These are phyloP conservation scores for Rutstroemia sp. DNA, from an alignment of 2,329 filamentous ascomycete species.

Conservation along the genomic window DNA sequence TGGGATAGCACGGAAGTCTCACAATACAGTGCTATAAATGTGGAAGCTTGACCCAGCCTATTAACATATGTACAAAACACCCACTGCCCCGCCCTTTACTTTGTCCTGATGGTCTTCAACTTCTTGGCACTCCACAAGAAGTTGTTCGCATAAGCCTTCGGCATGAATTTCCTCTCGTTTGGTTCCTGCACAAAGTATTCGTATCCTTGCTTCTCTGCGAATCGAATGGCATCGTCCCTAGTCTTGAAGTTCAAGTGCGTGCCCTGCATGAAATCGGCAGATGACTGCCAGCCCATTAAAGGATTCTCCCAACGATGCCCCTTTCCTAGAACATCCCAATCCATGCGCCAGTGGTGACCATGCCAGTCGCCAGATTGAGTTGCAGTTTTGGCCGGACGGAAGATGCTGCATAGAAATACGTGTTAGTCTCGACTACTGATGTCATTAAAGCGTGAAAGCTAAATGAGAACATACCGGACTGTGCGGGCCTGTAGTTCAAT, in stretches of 20 bases:
- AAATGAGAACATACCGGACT: constrained; percentile 61
- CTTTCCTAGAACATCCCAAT: constrained; percentile 91
- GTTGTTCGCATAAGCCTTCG: constrained; percentile 96
- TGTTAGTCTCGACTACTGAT: constrained; percentile 10
- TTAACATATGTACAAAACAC: constrained; percentile 9
- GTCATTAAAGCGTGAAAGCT: too few species aligned
- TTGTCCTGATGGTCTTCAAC: constrained; percentile 79
- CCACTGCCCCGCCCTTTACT: constrained; percentile 41
- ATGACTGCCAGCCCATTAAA: constrained; percentile 97
- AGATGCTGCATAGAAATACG: constrained; percentile 59
- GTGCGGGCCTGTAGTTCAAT: constrained; percentile 89
- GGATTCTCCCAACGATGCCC: constrained; percentile 98
- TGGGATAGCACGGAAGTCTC: too few species aligned
- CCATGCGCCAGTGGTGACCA: constrained; percentile 86
- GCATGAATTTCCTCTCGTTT: constrained; percentile 74
- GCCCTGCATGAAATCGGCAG: constrained; percentile 89
- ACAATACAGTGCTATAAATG: too few species aligned
- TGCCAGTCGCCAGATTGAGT: constrained; percentile 92
- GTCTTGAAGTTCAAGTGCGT: constrained; percentile 82
- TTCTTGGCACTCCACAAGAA: constrained; percentile 80
- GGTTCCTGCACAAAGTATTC: constrained; percentile 99
- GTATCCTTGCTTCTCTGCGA: constrained; percentile 98
- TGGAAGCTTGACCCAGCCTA: too few species aligned
- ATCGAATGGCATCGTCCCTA: constrained; percentile 90
- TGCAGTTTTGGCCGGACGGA: constrained; percentile 83